phyloP scores from a whole-genome alignment of 75 land plant genomes.

The Sequoia sempervirens region DNA sequence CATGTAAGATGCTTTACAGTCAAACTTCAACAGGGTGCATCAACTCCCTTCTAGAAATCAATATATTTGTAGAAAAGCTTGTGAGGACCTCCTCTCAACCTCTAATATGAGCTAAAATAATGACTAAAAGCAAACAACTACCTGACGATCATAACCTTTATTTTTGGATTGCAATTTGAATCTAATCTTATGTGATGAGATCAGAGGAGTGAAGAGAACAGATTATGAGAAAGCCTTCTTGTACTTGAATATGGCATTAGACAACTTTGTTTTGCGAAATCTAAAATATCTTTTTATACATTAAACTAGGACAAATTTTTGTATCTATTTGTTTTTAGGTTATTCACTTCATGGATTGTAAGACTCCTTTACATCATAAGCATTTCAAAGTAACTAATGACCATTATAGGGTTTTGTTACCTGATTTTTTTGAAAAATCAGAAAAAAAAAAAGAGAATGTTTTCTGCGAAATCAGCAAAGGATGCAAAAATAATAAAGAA shows the following conservation, averaged over 20 bases:
- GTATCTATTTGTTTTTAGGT: neutral
- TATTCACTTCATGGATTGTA: neutral
- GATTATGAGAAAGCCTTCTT: neutral
- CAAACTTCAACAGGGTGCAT: neutral
- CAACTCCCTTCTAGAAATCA: neutral
- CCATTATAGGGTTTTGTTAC: neutral
- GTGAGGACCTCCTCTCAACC: neutral
- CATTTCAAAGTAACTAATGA: neutral
- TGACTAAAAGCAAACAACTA: neutral
- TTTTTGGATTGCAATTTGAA: neutral
- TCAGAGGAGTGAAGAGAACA: neutral
- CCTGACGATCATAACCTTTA: neutral
- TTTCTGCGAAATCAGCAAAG: too few relatives aligned
- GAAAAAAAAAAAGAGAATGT: too few relatives aligned
- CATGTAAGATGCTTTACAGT: neutral
- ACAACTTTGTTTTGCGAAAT: neutral
- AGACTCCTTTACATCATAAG: neutral
- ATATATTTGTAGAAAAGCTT: neutral
- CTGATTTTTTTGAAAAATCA: too few relatives aligned
- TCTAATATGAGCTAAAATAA: neutral
- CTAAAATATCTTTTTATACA: neutral
- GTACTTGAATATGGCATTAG: neutral
- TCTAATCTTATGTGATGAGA: neutral
- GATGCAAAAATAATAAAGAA: too few relatives aligned
- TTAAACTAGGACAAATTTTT: neutral